Evolutionary conservation across 306 rosid species (phyloP), one percentile per base, ranked within the genome.

Genomic region (Quercus cerris): DNA sequence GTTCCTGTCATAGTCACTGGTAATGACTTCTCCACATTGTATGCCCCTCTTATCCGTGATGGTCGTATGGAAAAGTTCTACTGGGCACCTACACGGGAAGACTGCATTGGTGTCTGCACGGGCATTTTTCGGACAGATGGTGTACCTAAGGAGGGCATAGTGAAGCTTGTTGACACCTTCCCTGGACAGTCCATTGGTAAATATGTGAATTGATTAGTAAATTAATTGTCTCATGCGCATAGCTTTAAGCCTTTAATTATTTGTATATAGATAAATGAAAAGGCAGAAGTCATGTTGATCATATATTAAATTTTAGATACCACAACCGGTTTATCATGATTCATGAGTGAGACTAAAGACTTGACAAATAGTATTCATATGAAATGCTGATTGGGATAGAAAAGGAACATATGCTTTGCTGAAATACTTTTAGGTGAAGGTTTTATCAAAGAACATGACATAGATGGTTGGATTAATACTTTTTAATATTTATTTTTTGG

Each of bases 51-150:
- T 76, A 89, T 91, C 31, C 97, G 97, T 12, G 97, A 91, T 81
- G 97, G 97, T 0, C 93, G 97, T 0, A 92, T 92, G 97, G 97
- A 90, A 72, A 92, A 92, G 49, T 92, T 92, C 85, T 90, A 92
- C 58, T 92, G 97, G 97, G 92, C 97, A 0, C 97, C 97, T 38
- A 90, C 97, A 38, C 68, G 94, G 0, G 97, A 92, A 6, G 94
- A 92, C 66, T 18, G 89, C 23, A 85, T 91, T 28, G 97, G 97
- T 77, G 94, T 89, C 35, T 91, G 97, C 85, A 67, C 78, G 3
- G 97, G 97, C 20, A 91, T 91, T 55, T 89, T 91, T 80, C 66
- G 84, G 56, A 71, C 82, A 8, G 92, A 89, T 70, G 75, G 72
- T 51, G 31, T 89, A 38, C 86, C 89, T 0, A 62, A 49, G 41